These are phyloP conservation scores for Shiraia sp. DNA, from an alignment of 2,329 filamentous ascomycete species.

Conservation along the genomic window DNA sequence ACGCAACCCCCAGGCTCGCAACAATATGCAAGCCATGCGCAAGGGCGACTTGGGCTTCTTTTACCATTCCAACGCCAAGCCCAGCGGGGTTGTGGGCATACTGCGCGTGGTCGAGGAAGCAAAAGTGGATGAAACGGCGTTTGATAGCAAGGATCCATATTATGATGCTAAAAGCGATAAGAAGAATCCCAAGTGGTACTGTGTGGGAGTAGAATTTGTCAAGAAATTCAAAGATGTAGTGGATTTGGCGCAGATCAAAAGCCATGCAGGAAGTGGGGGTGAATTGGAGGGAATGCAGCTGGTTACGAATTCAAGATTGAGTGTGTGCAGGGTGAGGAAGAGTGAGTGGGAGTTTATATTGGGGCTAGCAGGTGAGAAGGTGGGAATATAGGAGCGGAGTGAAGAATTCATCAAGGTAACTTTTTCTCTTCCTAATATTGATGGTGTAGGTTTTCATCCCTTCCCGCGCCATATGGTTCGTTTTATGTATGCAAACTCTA, in stretches of 20 bases:
- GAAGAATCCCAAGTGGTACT: conserved; percentile 77
- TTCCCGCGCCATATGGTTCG: neutral
- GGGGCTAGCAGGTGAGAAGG: conserved; percentile 47
- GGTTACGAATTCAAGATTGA: conserved; percentile 79
- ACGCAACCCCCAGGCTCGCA: conserved; percentile 66
- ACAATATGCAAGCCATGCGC: conserved; percentile 90
- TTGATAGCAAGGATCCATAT: conserved; percentile 74
- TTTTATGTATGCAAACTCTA: too few relatives aligned
- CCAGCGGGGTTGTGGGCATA: conserved; percentile 81
- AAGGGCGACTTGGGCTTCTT: conserved; percentile 93
- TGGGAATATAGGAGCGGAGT: neutral
- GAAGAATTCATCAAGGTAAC: neutral
- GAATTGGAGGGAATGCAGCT: conserved; percentile 78
- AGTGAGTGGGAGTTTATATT: conserved; percentile 69
- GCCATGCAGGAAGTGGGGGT: conserved; percentile 58
- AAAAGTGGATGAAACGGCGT: conserved; percentile 76
- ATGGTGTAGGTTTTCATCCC: too few relatives aligned
- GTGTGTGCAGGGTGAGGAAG: conserved; percentile 70
- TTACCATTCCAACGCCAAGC: conserved; percentile 93
- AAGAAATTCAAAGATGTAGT: conserved; percentile 77
- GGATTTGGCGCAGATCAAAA: conserved; percentile 71
- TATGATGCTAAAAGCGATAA: conserved; percentile 77
- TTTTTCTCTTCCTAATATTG: too few relatives aligned
- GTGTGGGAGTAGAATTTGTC: conserved; percentile 86
- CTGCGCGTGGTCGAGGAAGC: conserved; percentile 90